Percentiles rank a stretch among this genome's conserved stretches.
These are phyloP conservation scores for Physcia stellaris DNA, from an alignment of 495 filamentous ascomycete genomes.

Conservation along the genomic window DNA sequence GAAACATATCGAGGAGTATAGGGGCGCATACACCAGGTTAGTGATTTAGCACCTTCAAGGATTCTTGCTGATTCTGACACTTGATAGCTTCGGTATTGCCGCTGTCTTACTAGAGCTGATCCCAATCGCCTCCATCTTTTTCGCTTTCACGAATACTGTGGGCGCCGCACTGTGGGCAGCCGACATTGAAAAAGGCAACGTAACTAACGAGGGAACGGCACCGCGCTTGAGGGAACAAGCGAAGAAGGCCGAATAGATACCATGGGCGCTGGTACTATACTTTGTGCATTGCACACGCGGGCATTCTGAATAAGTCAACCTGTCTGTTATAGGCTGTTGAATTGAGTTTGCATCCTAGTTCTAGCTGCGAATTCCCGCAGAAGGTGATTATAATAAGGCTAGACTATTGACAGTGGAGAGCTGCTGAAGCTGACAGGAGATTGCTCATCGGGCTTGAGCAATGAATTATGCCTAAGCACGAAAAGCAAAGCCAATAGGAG, in stretches of 20 bases:
- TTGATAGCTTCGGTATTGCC: slow-evolving; percentile 59
- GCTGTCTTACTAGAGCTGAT: slow-evolving; percentile 72
- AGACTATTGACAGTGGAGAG: too few species aligned
- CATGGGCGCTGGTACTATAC: too few species aligned
- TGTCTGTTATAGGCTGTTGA: too few species aligned
- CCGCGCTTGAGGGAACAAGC: slow-evolving; percentile 38
- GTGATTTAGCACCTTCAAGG: slow-evolving; percentile 23
- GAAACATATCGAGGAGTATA: slow-evolving; percentile 49
- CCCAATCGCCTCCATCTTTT: slow-evolving; percentile 68
- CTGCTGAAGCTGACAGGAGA: too few species aligned
- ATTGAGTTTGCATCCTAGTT: too few species aligned
- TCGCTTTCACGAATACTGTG: slow-evolving; percentile 82
- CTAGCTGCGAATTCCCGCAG: too few species aligned
- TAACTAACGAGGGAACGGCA: slow-evolving; percentile 27
- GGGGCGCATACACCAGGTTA: slow-evolving; percentile 63
- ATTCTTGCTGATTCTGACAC: slow-evolving; percentile 10
- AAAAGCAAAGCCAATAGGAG: too few species aligned
- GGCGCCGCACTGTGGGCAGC: slow-evolving; percentile 91
- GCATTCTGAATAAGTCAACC: too few species aligned
- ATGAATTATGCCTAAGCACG: too few species aligned
- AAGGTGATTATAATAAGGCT: too few species aligned
- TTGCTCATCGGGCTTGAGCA: too few species aligned
- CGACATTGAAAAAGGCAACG: slow-evolving; percentile 57
- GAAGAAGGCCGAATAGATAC: slow-evolving; percentile 42
- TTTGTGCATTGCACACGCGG: too few species aligned